These are phyloP conservation scores for Malassezia restricta DNA, from an alignment of 1,284 basidiomycete species.

Conservation along the genomic window DNA sequence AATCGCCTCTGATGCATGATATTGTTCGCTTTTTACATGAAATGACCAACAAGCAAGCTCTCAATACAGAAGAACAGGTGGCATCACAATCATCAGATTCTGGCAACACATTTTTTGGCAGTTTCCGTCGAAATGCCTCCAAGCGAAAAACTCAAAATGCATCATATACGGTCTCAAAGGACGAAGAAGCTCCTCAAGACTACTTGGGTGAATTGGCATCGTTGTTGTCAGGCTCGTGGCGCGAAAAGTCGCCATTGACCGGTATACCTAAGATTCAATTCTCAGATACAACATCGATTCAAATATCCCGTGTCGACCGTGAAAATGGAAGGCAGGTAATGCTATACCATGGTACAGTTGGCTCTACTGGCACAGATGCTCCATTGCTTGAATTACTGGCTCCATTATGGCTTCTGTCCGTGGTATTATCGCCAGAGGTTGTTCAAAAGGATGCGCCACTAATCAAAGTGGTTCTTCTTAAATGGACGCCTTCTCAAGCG, in stretches of 20 bases:
- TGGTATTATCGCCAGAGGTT: background rate
- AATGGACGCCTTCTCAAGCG: background rate
- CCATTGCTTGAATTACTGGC: conserved; percentile 7
- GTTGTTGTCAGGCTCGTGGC: background rate
- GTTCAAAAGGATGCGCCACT: background rate
- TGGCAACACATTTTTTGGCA: background rate
- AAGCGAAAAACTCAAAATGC: background rate
- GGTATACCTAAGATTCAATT: background rate
- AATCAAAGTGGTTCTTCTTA: background rate
- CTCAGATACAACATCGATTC: background rate
- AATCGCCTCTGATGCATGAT: background rate
- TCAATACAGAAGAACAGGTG: background rate
- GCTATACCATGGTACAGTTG: conserved; percentile 2
- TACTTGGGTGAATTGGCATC: background rate
- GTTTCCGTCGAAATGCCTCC: background rate
- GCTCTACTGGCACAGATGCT: background rate
- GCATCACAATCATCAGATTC: background rate
- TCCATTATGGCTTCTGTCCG: conserved; percentile 6
- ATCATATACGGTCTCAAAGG: background rate
- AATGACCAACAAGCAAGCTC: background rate
- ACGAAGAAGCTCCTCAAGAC: background rate
- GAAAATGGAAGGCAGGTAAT: background rate
- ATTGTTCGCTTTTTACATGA: background rate
- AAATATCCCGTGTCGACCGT: background rate
- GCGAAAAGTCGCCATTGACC: background rate